A percentile compares a stretch with the other conserved stretches of the same genome.
Evolutionary conservation across 108 stramenopile species (phyloP).

Genomic region (Schizochytrium sp.): DNA sequence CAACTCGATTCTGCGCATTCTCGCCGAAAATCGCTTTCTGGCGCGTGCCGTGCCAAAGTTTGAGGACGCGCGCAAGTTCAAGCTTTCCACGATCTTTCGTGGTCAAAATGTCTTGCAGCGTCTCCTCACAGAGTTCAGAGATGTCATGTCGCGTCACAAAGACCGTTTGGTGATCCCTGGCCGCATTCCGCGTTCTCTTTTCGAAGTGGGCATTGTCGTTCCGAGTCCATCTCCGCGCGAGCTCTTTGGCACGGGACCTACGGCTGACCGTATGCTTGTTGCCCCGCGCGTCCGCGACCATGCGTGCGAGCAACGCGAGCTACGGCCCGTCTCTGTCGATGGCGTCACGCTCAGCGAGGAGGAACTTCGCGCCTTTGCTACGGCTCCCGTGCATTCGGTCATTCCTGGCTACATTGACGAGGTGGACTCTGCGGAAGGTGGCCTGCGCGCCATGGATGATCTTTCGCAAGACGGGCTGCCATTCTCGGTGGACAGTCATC

Average conservation of each 20-base stretch:
- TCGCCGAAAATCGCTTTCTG: constrained; percentile 70
- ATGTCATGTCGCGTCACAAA: background rate
- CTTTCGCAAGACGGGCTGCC: background rate
- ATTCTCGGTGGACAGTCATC: background rate
- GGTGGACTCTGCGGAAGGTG: background rate
- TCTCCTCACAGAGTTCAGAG: constrained; percentile 50
- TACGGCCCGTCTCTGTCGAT: background rate
- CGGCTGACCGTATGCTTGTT: background rate
- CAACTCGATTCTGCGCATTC: constrained; percentile 69
- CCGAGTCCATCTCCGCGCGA: background rate
- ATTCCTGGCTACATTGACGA: background rate
- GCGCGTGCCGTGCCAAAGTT: constrained; percentile 83
- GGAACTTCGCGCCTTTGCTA: constrained; percentile 6
- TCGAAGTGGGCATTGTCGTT: background rate
- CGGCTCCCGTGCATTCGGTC: background rate
- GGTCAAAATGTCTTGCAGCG: constrained; percentile 82
- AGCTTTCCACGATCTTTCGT: constrained; percentile 82
- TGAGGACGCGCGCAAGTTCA: constrained; percentile 81
- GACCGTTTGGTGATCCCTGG: background rate
- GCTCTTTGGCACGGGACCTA: background rate
- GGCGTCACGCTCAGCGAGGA: background rate
- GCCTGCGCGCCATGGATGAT: background rate
- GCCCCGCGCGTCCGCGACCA: background rate
- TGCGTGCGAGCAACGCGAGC: background rate
- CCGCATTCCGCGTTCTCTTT: background rate